Percentiles rank a stretch among this genome's conserved stretches.
These are phyloP conservation scores for Leersia perrieri DNA, from an alignment of 176 grass and related monocot species.

Conservation along the genomic window DNA sequence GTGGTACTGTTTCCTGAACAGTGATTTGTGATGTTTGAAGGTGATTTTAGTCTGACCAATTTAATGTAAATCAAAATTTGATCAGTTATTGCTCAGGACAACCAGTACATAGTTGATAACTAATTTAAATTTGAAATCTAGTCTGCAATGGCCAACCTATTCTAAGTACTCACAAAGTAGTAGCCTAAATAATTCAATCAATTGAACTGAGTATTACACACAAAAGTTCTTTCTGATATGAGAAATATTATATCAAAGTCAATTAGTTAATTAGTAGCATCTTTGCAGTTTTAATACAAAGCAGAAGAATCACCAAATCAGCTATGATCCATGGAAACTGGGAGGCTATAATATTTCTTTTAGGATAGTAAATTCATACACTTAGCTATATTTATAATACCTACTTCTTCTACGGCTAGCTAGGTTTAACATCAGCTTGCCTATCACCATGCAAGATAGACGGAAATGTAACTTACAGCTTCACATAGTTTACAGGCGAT, in stretches of 20 bases:
- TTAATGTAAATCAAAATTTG: too few species aligned
- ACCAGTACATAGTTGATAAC: too few species aligned
- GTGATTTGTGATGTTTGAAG: background rate
- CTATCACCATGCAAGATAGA: conserved; percentile 12
- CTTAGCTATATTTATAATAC: background rate
- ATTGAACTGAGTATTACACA: background rate
- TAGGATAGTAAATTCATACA: background rate
- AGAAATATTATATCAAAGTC: background rate
- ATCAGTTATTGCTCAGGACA: too few species aligned
- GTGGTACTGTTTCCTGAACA: background rate
- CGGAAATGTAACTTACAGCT: conserved; percentile 70
- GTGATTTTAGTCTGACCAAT: background rate
- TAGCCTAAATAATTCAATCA: background rate
- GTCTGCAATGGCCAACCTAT: background rate
- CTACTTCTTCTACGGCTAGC: background rate
- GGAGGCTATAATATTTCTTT: background rate
- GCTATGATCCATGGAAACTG: background rate
- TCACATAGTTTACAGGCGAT: conserved; percentile 99
- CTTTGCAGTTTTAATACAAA: background rate
- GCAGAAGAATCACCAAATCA: background rate
- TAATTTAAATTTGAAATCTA: background rate
- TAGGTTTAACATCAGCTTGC: background rate
- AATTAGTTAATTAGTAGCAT: background rate
- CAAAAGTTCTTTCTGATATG: background rate
- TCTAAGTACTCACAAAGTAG: background rate